Conservation (phyloP, 371 early-diverging fungal genomes). For the Rhizomucor pusillus region DNA sequence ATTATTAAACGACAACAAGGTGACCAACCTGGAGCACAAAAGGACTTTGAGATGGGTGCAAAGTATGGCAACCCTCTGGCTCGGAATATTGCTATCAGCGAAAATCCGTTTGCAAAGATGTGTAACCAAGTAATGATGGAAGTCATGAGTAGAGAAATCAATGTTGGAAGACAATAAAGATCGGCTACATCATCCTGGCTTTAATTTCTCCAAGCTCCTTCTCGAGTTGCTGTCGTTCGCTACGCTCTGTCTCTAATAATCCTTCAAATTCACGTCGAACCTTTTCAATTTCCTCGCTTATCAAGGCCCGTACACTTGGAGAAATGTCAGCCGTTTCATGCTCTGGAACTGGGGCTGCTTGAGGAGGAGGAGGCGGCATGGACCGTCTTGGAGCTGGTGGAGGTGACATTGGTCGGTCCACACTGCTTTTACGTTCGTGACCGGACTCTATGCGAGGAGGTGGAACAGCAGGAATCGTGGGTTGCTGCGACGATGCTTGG, state of each 20-base stretch:
- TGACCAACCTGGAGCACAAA: constrained; percentile 61
- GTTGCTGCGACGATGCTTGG: constrained; percentile 7
- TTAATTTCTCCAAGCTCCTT: constrained; percentile 36
- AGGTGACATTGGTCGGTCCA: constrained; percentile 11
- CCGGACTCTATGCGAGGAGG: constrained; percentile 1
- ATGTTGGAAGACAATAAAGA: constrained; percentile 4
- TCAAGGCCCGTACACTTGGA: constrained; percentile 25
- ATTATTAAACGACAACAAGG: constrained; percentile 66
- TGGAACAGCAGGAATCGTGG: not conserved
- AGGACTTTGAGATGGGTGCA: constrained; percentile 76
- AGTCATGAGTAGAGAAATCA: constrained; percentile 57
- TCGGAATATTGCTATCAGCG: constrained; percentile 67
- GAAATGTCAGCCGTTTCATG: not conserved
- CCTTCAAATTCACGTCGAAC: constrained; percentile 41
- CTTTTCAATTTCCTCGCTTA: constrained; percentile 35
- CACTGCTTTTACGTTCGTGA: constrained; percentile 7
- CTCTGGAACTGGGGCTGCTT: not conserved
- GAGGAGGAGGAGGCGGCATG: constrained; percentile 34
- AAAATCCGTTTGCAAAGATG: constrained; percentile 92
- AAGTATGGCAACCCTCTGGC: constrained; percentile 82
- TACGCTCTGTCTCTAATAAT: constrained; percentile 44
- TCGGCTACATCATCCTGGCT: not conserved
- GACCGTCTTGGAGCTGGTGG: constrained; percentile 34
- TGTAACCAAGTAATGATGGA: constrained; percentile 77
- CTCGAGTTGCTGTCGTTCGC: constrained; percentile 35